phyloP scores from a whole-genome alignment of 306 rosid species.

The Prosopis cineraria region DNA sequence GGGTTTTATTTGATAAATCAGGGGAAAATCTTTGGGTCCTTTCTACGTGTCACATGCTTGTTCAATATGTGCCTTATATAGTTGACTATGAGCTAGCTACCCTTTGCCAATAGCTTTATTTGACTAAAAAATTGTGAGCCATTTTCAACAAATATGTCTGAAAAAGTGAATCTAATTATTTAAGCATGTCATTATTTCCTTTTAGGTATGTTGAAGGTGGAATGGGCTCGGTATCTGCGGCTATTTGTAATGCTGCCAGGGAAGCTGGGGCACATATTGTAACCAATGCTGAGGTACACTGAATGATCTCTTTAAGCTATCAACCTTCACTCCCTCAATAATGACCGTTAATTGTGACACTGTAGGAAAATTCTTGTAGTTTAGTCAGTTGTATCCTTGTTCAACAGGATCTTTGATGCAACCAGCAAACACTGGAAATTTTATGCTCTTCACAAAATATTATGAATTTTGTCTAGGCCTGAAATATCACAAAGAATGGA shows the following conservation, averaged over 20 bases:
- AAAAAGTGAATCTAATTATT: neutral
- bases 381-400: neutral
- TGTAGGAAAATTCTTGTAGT: neutral
- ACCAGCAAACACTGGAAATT: neutral
- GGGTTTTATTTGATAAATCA: neutral
- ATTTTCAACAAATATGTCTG: neutral
- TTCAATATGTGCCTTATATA: neutral
- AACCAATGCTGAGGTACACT: constrained; percentile 76
- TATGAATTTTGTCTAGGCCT: neutral
- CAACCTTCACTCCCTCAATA: neutral
- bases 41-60: neutral
- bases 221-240: constrained; percentile 95
- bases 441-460: neutral
- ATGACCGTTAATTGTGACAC: neutral
- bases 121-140: constrained; percentile 14
- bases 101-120: constrained; percentile 12
- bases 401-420: neutral
- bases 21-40: neutral
- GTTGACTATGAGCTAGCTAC: constrained; percentile 8
- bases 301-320: constrained; percentile 18
- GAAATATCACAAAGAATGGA: neutral
- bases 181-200: constrained; percentile 27
- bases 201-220: constrained; percentile 96
- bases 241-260: constrained; percentile 74
- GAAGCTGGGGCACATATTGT: constrained; percentile 80